Evolutionary conservation across 2,329 filamentous ascomycete species (phyloP).

Genomic region (Alternaria consortialis): DNA sequence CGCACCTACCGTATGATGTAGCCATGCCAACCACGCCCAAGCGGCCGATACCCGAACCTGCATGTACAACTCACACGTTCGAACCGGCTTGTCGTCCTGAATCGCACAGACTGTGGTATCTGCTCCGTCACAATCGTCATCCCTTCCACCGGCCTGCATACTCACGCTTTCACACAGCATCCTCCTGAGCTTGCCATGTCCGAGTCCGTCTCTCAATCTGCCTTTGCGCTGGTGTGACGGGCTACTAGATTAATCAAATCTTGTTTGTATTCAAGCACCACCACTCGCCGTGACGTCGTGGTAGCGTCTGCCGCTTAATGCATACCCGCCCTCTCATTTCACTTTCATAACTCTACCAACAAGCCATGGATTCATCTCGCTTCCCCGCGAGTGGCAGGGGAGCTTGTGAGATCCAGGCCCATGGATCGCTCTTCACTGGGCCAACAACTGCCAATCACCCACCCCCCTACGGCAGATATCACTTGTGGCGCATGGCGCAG

Average conservation of each 20-base stretch:
- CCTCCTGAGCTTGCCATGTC: not conserved
- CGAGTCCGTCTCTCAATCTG: not conserved
- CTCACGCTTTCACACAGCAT: slow-evolving; percentile 11
- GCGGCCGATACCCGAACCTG: slow-evolving; percentile 18
- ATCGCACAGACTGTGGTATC: slow-evolving; percentile 1
- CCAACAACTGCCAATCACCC: slow-evolving; percentile 9
- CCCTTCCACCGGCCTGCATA: not conserved
- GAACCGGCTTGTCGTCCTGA: not conserved
- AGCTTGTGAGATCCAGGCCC: slow-evolving; percentile 10
- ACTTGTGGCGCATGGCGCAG: slow-evolving; percentile 31
- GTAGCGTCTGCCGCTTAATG: slow-evolving; percentile 14
- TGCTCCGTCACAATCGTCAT: not conserved
- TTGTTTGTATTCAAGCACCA: slow-evolving; percentile 29
- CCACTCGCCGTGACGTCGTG: slow-evolving; percentile 25
- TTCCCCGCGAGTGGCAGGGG: slow-evolving; percentile 18
- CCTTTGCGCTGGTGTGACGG: slow-evolving; percentile 13
- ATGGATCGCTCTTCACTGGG: not conserved
- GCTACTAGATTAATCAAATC: slow-evolving; percentile 26
- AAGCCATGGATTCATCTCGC: slow-evolving; percentile 11
- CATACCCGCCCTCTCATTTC: slow-evolving; percentile 23
- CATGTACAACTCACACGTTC: slow-evolving; percentile 31
- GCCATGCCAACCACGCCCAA: slow-evolving; percentile 16
- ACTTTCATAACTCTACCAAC: slow-evolving; percentile 4
- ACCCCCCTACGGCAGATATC: not conserved
- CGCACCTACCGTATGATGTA: slow-evolving; percentile 29